A percentile compares a stretch with the other conserved stretches of the same genome.
Evolutionary conservation across 192 early-diverging fungal genomes (phyloP).

Genomic region (Backusella tuberculispora): DNA sequence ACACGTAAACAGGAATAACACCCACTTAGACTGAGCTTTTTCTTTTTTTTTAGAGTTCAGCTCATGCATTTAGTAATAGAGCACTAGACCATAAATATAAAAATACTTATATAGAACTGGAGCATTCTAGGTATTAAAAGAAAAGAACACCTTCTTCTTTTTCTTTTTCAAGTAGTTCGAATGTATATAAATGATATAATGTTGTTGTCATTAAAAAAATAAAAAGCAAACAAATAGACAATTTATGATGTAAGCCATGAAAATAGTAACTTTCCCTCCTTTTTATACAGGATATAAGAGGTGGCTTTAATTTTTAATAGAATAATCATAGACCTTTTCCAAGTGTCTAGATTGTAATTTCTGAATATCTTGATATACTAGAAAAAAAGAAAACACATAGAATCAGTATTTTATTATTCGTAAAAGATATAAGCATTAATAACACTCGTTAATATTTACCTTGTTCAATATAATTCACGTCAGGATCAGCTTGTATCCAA

Average conservation of each 20-base stretch:
- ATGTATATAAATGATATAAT: too few relatives aligned
- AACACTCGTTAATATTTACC: neutral
- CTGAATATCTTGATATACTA: slow-evolving; percentile 18
- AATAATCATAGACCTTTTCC: slow-evolving; percentile 8
- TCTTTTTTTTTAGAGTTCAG: too few relatives aligned
- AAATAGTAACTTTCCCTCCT: neutral
- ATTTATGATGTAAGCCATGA: too few relatives aligned
- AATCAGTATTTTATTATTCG: neutral
- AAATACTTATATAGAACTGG: too few relatives aligned
- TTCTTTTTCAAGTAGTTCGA: too few relatives aligned
- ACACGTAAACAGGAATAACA: too few relatives aligned
- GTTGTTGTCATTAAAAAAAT: too few relatives aligned
- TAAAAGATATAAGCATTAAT: neutral
- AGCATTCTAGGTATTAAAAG: neutral
- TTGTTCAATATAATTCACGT: neutral
- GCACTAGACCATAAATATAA: too few relatives aligned
- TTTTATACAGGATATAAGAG: neutral
- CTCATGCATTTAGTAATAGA: too few relatives aligned
- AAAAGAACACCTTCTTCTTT: neutral
- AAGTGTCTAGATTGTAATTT: slow-evolving; percentile 13
- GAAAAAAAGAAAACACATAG: neutral
- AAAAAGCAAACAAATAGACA: too few relatives aligned
- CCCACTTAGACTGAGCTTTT: too few relatives aligned
- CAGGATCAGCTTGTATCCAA: slow-evolving; percentile 20
- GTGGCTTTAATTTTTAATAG: neutral